A percentile compares a stretch with the other conserved stretches of the same genome.
These are phyloP conservation scores for Xylaria venustula DNA, from an alignment of 495 filamentous ascomycete genomes.

Conservation along the genomic window DNA sequence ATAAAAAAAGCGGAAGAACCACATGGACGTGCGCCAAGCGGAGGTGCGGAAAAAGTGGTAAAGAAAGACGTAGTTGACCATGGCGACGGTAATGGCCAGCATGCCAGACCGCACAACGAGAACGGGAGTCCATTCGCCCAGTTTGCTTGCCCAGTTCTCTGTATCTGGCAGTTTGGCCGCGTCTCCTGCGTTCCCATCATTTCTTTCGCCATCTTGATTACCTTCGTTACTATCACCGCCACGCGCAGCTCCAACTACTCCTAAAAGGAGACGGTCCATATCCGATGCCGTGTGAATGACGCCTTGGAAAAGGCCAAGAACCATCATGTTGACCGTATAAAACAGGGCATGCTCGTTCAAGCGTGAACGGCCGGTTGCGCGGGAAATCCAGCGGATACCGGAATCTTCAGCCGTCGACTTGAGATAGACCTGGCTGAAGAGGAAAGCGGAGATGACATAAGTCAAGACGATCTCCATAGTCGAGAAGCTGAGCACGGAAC, in stretches of 20 bases:
- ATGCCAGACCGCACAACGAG: conserved; percentile 21
- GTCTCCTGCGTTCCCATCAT: neutral
- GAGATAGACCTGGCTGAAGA: conserved; percentile 81
- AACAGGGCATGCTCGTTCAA: conserved; percentile 88
- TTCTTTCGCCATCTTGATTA: conserved; percentile 7
- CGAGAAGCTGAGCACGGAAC: conserved; percentile 53
- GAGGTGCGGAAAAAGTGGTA: conserved; percentile 65
- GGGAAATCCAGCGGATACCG: conserved; percentile 69
- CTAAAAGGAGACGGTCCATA: conserved; percentile 66
- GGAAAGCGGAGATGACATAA: conserved; percentile 74
- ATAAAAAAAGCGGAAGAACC: conserved; percentile 68
- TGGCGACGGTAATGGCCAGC: conserved; percentile 40
- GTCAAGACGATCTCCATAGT: conserved; percentile 66
- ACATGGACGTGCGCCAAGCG: conserved; percentile 66
- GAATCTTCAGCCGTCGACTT: conserved; percentile 66
- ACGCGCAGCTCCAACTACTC: conserved; percentile 29
- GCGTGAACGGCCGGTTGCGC: conserved; percentile 59
- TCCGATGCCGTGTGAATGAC: conserved; percentile 69
- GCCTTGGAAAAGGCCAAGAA: conserved; percentile 68
- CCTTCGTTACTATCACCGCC: conserved; percentile 5
- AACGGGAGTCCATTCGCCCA: conserved; percentile 17
- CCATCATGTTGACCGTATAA: conserved; percentile 66
- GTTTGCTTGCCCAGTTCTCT: neutral
- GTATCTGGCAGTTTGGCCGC: neutral
- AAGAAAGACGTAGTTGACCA: conserved; percentile 52